Conservation (phyloP, 1,139 yeast species). For the Hansenula sp. region DNA sequence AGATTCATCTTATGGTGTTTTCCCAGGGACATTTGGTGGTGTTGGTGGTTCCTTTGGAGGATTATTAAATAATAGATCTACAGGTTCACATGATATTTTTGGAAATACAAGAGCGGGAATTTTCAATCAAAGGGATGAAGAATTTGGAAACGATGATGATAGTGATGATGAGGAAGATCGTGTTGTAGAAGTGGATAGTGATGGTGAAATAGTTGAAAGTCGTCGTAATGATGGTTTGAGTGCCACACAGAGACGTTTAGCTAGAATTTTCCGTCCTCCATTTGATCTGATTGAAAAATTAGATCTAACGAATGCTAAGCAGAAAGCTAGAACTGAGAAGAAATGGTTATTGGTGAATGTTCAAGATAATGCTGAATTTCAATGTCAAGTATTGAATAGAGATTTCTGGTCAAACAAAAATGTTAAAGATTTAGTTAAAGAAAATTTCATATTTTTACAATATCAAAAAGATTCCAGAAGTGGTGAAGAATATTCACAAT, state of each 20-base stretch:
- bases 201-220: conserved; percentile 20
- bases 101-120: conserved; percentile 36
- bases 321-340: conserved; percentile 52
- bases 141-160: conserved; percentile 19
- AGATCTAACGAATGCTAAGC: conserved; percentile 68
- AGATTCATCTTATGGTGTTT: conserved; percentile 22
- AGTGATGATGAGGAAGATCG: conserved; percentile 22
- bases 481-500: conserved; percentile 66
- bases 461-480: conserved; percentile 73
- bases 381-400: conserved; percentile 85
- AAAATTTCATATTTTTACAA: conserved; percentile 75
- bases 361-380: conserved; percentile 80
- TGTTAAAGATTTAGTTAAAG: conserved; percentile 59
- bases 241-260: conserved; percentile 67
- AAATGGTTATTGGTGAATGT: conserved; percentile 88
- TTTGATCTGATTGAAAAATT: conserved; percentile 75
- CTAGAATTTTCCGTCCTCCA: conserved; percentile 85
- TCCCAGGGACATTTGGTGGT: conserved; percentile 32
- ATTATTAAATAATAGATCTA: conserved; percentile 15
- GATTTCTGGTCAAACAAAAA: conserved; percentile 85
- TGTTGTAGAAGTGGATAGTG: conserved; percentile 28
- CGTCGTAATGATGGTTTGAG: conserved; percentile 30
- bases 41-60: conserved; percentile 31
- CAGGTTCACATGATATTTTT: conserved; percentile 30
- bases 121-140: conserved; percentile 44